A percentile compares a stretch with the other conserved stretches of the same genome.
These are phyloP conservation scores for Aspergillus ochraceoroseus DNA, from an alignment of 2,329 filamentous ascomycete species.

Conservation along the genomic window DNA sequence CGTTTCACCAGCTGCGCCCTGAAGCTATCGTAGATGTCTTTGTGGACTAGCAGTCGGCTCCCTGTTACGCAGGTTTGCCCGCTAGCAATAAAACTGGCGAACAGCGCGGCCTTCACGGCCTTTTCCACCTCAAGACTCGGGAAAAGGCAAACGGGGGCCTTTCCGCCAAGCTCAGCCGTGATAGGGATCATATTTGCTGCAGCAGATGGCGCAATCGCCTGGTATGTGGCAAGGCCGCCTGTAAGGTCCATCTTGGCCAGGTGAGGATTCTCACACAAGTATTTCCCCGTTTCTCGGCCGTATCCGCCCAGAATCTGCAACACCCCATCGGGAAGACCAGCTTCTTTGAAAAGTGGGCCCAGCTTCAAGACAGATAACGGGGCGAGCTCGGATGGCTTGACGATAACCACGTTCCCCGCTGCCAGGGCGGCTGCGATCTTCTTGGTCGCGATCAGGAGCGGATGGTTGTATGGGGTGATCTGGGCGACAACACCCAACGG, in stretches of 20 bases:
- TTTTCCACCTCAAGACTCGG: conserved; percentile 31
- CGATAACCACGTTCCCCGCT: conserved; percentile 39
- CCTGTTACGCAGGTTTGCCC: conserved; percentile 56
- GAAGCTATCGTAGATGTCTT: conserved; percentile 42
- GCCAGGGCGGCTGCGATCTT: conserved; percentile 41
- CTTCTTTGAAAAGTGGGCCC: conserved; percentile 40
- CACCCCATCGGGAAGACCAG: conserved; percentile 43
- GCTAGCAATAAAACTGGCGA: conserved; percentile 49
- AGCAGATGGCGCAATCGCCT: conserved; percentile 30
- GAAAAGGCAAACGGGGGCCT: conserved; percentile 36
- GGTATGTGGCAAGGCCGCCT: conserved; percentile 32
- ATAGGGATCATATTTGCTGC: conserved; percentile 34
- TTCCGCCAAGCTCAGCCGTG: conserved; percentile 38
- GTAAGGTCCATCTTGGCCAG: conserved; percentile 37
- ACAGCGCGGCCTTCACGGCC: conserved; percentile 33
- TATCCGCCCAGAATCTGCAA: conserved; percentile 50
- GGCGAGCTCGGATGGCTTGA: conserved; percentile 42
- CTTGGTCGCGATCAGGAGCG: conserved; percentile 36
- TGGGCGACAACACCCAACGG: conserved; percentile 40
- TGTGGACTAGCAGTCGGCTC: conserved; percentile 51
- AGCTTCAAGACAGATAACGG: conserved; percentile 43
- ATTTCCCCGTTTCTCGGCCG: conserved; percentile 45
- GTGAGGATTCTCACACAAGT: conserved; percentile 28
- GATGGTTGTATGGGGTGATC: conserved; percentile 41
- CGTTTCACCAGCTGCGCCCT: conserved; percentile 42